Conservation (phyloP, 2,329 filamentous ascomycete species). For the Colletotrichum melonis region DNA sequence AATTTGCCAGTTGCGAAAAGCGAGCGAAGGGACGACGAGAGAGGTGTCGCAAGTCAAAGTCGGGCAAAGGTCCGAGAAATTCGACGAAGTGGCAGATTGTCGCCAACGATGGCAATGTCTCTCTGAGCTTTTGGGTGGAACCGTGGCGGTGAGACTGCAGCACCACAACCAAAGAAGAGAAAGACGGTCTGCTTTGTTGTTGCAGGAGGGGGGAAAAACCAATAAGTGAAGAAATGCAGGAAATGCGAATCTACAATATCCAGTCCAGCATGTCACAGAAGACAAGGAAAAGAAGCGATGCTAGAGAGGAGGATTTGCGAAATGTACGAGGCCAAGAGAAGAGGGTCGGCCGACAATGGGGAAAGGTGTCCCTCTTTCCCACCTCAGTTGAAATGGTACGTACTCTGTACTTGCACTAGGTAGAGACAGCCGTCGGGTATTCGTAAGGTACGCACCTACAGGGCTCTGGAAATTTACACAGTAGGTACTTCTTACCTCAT, state of each 20-base stretch:
- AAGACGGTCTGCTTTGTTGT: not conserved
- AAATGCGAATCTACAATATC: not conserved
- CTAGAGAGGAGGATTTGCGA: not conserved
- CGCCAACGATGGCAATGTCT: conserved; percentile 24
- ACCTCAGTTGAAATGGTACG: not conserved
- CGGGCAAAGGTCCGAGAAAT: not conserved
- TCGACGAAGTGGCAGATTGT: conserved; percentile 1
- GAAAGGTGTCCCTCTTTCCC: conserved; percentile 29
- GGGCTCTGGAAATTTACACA: not conserved
- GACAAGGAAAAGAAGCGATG: not conserved
- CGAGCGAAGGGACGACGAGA: not conserved
- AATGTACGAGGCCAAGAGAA: conserved; percentile 14
- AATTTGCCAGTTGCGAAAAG: not conserved
- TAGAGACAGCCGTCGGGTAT: not conserved
- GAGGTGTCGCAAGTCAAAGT: conserved; percentile 5
- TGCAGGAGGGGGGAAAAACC: not conserved
- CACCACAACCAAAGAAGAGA: conserved; percentile 9
- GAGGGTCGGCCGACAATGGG: conserved; percentile 10
- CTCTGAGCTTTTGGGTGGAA: not conserved
- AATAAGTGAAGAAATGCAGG: not conserved
- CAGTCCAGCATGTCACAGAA: not conserved
- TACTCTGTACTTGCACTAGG: not conserved
- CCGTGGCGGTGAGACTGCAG: conserved; percentile 21
- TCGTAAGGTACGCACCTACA: not conserved
- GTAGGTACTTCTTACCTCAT: not conserved